Percentiles rank a stretch among this genome's conserved stretches.
Conservation (phyloP, 768 basidiomycete species). For the Lyophyllum atratum region DNA sequence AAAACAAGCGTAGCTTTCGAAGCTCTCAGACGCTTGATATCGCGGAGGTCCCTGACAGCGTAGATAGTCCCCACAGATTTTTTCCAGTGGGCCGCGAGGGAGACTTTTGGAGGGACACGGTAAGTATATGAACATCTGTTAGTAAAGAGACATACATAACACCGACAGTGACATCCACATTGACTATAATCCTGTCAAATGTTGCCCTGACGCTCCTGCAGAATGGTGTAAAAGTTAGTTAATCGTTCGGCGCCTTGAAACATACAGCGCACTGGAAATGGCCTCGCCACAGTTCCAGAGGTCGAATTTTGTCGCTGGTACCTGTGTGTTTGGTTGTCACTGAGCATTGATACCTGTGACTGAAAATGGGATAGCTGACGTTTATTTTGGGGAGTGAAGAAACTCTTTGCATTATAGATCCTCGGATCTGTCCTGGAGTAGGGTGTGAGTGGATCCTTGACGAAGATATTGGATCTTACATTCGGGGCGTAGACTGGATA, state of each 20-base stretch:
- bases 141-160: constrained; percentile 32
- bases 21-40: constrained; percentile 20
- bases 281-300: constrained; percentile 42
- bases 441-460: background rate
- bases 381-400: constrained; percentile 23
- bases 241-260: background rate
- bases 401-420: constrained; percentile 25
- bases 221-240: background rate
- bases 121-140: background rate
- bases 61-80: constrained; percentile 23
- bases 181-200: constrained; percentile 35
- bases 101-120: constrained; percentile 20
- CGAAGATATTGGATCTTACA: constrained; percentile 15
- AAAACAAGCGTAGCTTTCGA: constrained; percentile 25
- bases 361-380: constrained; percentile 5
- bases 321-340: constrained; percentile 7
- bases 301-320: constrained; percentile 18
- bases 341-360: constrained; percentile 1
- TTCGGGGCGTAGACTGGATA: constrained; percentile 31
- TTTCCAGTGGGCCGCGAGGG: constrained; percentile 21
- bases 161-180: constrained; percentile 44
- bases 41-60: constrained; percentile 14
- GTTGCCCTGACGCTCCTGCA: constrained; percentile 45
- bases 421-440: constrained; percentile 18
- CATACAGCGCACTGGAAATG: constrained; percentile 39